These are phyloP conservation scores for Colletotrichum sojae DNA, from an alignment of 2,329 filamentous ascomycete genomes.

Conservation along the genomic window DNA sequence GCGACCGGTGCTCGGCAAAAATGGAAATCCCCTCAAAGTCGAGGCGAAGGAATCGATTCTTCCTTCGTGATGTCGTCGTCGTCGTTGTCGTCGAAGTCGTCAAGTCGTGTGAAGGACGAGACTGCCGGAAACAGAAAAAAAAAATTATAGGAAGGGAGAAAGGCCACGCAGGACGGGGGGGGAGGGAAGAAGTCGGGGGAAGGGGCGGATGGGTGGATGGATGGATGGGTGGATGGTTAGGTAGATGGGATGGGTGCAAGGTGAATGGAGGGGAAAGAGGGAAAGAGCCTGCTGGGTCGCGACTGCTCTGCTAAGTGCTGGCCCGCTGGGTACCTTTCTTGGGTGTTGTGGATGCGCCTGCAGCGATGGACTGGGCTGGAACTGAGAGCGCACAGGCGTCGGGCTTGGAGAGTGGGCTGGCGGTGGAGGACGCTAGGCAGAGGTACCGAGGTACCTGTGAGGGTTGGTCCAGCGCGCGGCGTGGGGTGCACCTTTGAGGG, in stretches of 20 bases:
- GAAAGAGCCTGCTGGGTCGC: conserved; percentile 9
- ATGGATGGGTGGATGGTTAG: conserved; percentile 17
- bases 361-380: conserved; percentile 35
- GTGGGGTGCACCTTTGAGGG: conserved; percentile 8
- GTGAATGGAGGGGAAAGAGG: not conserved
- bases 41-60: conserved; percentile 18
- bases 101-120: conserved; percentile 26
- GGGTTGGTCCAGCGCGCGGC: conserved; percentile 9
- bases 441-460: not conserved
- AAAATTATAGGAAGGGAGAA: not conserved
- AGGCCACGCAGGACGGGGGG: conserved; percentile 10
- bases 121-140: conserved; percentile 21
- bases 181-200: conserved; percentile 6
- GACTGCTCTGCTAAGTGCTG: too few relatives aligned
- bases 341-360: not conserved
- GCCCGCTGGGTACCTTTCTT: not conserved
- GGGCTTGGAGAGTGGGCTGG: not conserved
- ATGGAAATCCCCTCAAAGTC: not conserved
- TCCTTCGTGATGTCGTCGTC: conserved; percentile 8
- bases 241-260: conserved; percentile 2
- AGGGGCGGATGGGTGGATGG: conserved; percentile 3
- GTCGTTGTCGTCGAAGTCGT: conserved; percentile 1
- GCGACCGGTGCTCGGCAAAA: conserved; percentile 10
- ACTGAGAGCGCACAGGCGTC: conserved; percentile 9
- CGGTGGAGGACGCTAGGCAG: not conserved